A percentile compares a stretch with the other conserved stretches of the same genome.
These are phyloP conservation scores for Flammula alnicola DNA, from an alignment of 1,284 basidiomycete species.

Conservation along the genomic window DNA sequence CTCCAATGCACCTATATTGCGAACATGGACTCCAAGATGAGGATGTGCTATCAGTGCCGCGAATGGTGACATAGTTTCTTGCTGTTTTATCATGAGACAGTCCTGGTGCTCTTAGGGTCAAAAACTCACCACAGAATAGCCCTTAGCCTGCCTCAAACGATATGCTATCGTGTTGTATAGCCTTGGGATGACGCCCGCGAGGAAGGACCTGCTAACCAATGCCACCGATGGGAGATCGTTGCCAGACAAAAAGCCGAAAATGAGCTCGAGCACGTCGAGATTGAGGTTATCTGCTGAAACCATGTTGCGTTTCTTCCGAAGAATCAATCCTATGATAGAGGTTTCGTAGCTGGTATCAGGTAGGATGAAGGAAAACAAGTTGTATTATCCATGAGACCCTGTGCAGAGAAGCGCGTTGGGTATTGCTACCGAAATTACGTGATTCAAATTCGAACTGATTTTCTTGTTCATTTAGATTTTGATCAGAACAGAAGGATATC, in stretches of 20 bases:
- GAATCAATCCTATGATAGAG: too few relatives aligned
- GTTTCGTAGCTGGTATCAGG: too few relatives aligned
- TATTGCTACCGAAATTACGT: too few relatives aligned
- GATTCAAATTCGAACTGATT: too few relatives aligned
- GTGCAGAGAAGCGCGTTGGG: too few relatives aligned
- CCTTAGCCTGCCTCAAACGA: conserved; percentile 56
- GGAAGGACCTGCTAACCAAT: conserved; percentile 65
- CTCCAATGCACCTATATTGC: conserved; percentile 51
- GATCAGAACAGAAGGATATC: too few relatives aligned
- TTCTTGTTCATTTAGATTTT: too few relatives aligned
- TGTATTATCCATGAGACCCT: too few relatives aligned
- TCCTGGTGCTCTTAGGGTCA: background rate
- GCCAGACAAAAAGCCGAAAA: conserved; percentile 56
- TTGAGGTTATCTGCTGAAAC: conserved; percentile 70
- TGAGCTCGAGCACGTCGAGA: conserved; percentile 68
- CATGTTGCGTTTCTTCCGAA: conserved; percentile 51
- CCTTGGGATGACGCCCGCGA: conserved; percentile 60
- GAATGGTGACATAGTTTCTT: conserved; percentile 58
- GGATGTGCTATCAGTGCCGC: conserved; percentile 55
- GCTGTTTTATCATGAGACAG: conserved; percentile 29
- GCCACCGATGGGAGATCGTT: conserved; percentile 62
- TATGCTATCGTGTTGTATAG: conserved; percentile 64
- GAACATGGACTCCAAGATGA: conserved; percentile 59
- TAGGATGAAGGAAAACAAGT: too few relatives aligned
- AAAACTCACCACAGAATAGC: conserved; percentile 49